Percentiles rank a stretch among this genome's conserved stretches.
These are phyloP conservation scores for Licmophora abbreviata DNA, from an alignment of 108 stramenopile genomes.

Conservation along the genomic window DNA sequence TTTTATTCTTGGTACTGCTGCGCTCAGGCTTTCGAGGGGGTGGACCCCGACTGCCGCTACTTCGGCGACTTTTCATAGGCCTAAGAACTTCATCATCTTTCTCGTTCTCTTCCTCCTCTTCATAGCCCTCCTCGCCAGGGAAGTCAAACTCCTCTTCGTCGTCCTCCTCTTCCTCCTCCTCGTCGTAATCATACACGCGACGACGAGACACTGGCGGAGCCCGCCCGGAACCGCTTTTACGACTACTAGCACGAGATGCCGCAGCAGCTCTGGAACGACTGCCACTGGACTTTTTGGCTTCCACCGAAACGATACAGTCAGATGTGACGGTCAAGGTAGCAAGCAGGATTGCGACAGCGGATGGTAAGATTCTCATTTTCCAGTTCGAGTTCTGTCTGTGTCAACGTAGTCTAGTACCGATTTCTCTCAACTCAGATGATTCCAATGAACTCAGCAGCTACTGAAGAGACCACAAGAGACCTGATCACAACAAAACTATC, in stretches of 20 bases:
- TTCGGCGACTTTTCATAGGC: slow-evolving; percentile 1
- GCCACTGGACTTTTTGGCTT: slow-evolving; percentile 3
- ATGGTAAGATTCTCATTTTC: slow-evolving; percentile 3
- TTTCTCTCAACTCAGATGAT: too few species aligned
- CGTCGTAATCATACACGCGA: neutral
- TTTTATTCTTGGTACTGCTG: slow-evolving; percentile 6
- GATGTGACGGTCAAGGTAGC: neutral
- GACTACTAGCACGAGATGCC: neutral
- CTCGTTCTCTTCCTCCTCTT: neutral
- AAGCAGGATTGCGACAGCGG: neutral
- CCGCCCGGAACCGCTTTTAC: neutral
- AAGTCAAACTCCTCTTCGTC: slow-evolving; percentile 9
- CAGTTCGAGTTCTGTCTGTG: too few species aligned
- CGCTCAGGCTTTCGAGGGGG: slow-evolving; percentile 1
- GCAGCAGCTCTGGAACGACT: neutral
- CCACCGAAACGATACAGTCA: too few species aligned
- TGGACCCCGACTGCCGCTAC: slow-evolving; percentile 1
- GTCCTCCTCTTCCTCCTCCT: slow-evolving; percentile 8
- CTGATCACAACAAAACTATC: too few species aligned
- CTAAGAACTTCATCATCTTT: neutral
- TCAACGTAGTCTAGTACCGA: too few species aligned
- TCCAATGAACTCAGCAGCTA: too few species aligned
- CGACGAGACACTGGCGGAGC: neutral
- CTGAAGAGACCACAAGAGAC: too few species aligned
- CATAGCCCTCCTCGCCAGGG: slow-evolving; percentile 1